Conservation (phyloP, 2,329 filamentous ascomycete species). For the Thyridium curvatum region DNA sequence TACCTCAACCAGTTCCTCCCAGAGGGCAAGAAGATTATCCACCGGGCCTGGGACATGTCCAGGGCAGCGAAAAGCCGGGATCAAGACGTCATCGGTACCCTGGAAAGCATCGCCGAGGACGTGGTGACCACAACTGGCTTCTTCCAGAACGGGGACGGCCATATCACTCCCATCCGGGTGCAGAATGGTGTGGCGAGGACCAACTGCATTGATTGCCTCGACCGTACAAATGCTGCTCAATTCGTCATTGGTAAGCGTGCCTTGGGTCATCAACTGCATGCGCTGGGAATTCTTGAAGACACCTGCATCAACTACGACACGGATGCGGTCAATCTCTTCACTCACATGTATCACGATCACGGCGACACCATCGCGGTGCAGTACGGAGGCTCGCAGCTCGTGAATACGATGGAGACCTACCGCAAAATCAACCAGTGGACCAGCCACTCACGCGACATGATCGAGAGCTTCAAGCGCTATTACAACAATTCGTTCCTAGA, state of each 20-base stretch:
- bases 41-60: conserved; percentile 98
- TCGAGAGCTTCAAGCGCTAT: conserved; percentile 97
- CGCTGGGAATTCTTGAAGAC: conserved; percentile 77
- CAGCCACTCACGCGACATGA: conserved; percentile 95
- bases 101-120: conserved; percentile 84
- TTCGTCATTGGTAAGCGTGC: conserved; percentile 96
- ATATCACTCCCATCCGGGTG: conserved; percentile 57
- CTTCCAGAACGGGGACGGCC: conserved; percentile 83
- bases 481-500: conserved; percentile 97
- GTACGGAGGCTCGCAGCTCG: conserved; percentile 93
- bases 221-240: conserved; percentile 94
- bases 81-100: conserved; percentile 87
- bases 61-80: conserved; percentile 86
- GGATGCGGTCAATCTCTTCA: conserved; percentile 92
- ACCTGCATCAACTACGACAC: conserved; percentile 84
- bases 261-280: conserved; percentile 85
- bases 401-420: conserved; percentile 99
- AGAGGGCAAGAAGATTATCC: conserved; percentile 74
- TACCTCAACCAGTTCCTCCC: conserved; percentile 96
- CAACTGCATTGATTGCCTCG: conserved; percentile 96
- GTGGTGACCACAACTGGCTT: conserved; percentile 84
- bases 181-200: conserved; percentile 93
- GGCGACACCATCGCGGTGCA: conserved; percentile 97
- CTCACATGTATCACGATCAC: conserved; percentile 97
- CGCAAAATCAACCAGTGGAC: conserved; percentile 99